Conservation (phyloP, 1,284 basidiomycete genomes). For the Rugosomyces carneus region DNA sequence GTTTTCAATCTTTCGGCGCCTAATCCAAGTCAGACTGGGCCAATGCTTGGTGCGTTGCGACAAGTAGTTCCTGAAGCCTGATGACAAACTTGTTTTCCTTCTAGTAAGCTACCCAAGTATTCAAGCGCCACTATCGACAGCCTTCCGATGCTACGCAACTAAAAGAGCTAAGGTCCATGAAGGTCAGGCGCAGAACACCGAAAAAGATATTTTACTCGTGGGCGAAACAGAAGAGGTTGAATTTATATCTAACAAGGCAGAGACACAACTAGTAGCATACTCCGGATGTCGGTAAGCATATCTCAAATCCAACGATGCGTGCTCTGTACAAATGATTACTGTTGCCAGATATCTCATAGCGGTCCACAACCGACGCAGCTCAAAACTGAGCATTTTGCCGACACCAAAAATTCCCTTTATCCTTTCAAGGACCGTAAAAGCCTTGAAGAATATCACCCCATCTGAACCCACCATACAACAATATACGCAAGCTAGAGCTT, state of each 20-base stretch:
- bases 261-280: slow-evolving; percentile 42
- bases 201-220: slow-evolving; percentile 37
- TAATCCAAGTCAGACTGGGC: slow-evolving; percentile 48
- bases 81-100: neutral
- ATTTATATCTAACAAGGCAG: slow-evolving; percentile 68
- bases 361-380: slow-evolving; percentile 67
- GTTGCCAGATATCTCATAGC: slow-evolving; percentile 56
- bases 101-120: slow-evolving; percentile 75
- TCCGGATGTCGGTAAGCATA: slow-evolving; percentile 55
- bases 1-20: slow-evolving; percentile 40
- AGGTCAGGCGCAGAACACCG: slow-evolving; percentile 13
- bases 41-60: slow-evolving; percentile 58
- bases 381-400: slow-evolving; percentile 61
- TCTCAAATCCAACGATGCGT: neutral
- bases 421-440: slow-evolving; percentile 74
- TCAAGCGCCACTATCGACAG: slow-evolving; percentile 50
- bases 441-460: slow-evolving; percentile 64
- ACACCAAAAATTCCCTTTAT: slow-evolving; percentile 62
- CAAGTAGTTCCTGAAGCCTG: neutral
- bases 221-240: slow-evolving; percentile 41
- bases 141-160: slow-evolving; percentile 60
- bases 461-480: slow-evolving; percentile 44
- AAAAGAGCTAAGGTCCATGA: slow-evolving; percentile 33
- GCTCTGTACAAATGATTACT: slow-evolving; percentile 2
- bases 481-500: slow-evolving; percentile 60